phyloP scores from a whole-genome alignment of 2,329 filamentous ascomycete genomes.

The Fusarium oligoseptatum region DNA sequence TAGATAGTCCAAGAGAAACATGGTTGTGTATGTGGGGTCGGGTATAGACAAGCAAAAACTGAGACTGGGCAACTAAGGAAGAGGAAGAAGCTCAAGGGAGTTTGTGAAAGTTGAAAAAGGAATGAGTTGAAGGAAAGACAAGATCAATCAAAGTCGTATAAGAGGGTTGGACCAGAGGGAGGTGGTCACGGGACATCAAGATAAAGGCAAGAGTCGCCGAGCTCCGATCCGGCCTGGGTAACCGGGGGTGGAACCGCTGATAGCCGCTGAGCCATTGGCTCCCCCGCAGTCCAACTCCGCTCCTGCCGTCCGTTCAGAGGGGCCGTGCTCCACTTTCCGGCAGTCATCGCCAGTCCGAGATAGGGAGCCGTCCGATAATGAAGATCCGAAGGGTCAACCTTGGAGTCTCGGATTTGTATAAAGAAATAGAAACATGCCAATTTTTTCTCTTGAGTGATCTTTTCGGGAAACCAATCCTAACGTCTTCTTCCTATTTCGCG shows the following conservation, averaged over 20 bases:
- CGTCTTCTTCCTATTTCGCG: neutral
- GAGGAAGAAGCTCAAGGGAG: neutral
- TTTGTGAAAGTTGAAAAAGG: neutral
- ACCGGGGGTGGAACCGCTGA: slow-evolving; percentile 33
- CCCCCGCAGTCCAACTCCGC: slow-evolving; percentile 33
- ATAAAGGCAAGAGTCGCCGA: slow-evolving; percentile 17
- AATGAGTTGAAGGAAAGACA: neutral
- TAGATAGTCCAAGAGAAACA: slow-evolving; percentile 70
- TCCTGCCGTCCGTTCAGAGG: slow-evolving; percentile 2
- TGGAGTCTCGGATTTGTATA: too few species aligned
- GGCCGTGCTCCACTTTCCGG: slow-evolving; percentile 1
- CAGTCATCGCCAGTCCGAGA: neutral
- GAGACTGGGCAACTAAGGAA: neutral
- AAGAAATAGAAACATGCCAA: neutral
- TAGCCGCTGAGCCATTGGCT: slow-evolving; percentile 21
- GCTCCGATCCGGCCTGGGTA: slow-evolving; percentile 7
- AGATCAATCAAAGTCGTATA: neutral
- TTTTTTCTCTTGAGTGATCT: neutral
- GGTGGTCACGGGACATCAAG: slow-evolving; percentile 14
- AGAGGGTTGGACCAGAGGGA: slow-evolving; percentile 7
- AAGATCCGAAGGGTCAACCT: neutral
- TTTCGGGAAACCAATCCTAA: too few species aligned
- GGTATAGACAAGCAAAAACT: neutral
- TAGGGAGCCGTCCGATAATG: neutral
- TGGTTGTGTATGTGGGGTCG: slow-evolving; percentile 31